Percentiles rank a stretch among this genome's conserved stretches.
phyloP scores from a whole-genome alignment of 768 basidiomycete genomes.

The Tylopilus subfusipes region DNA sequence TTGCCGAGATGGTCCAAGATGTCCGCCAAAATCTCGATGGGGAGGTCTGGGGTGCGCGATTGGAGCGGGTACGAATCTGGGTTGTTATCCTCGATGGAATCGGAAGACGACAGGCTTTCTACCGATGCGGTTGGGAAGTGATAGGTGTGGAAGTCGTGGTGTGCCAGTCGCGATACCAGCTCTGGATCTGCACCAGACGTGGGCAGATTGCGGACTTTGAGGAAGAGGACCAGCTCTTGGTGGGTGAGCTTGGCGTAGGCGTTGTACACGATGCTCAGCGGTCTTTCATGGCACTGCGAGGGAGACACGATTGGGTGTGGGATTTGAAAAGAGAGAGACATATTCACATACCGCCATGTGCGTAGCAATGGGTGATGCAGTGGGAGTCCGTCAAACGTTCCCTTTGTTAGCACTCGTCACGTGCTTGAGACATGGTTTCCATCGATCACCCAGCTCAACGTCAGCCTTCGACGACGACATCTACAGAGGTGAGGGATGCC shows the following conservation, averaged over 20 bases:
- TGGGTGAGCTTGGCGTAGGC: slow-evolving; percentile 69
- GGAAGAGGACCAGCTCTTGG: slow-evolving; percentile 70
- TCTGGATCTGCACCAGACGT: slow-evolving; percentile 58
- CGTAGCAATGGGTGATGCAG: not conserved
- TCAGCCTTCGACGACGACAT: too few species aligned
- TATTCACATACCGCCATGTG: slow-evolving; percentile 41
- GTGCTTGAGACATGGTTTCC: too few species aligned
- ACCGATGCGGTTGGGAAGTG: slow-evolving; percentile 43
- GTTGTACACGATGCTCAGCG: slow-evolving; percentile 48
- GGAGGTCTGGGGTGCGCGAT: slow-evolving; percentile 55
- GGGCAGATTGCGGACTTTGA: slow-evolving; percentile 68
- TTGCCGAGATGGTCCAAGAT: slow-evolving; percentile 77
- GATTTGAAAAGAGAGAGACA: not conserved
- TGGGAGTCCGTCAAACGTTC: too few species aligned
- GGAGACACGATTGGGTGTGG: slow-evolving; percentile 19
- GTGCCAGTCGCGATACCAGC: slow-evolving; percentile 67
- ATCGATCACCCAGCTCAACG: too few species aligned
- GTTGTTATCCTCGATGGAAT: slow-evolving; percentile 16
- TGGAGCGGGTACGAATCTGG: slow-evolving; percentile 30
- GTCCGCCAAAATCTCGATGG: slow-evolving; percentile 70
- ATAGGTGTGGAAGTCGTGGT: slow-evolving; percentile 73
- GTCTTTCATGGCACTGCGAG: slow-evolving; percentile 24
- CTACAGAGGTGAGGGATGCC: too few species aligned
- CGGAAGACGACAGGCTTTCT: slow-evolving; percentile 27
- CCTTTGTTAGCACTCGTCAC: too few species aligned